Percentiles rank a stretch among this genome's conserved stretches.
Evolutionary conservation across 1,284 basidiomycete species (phyloP).

Genomic region (Lentinula novae-zelandiae): DNA sequence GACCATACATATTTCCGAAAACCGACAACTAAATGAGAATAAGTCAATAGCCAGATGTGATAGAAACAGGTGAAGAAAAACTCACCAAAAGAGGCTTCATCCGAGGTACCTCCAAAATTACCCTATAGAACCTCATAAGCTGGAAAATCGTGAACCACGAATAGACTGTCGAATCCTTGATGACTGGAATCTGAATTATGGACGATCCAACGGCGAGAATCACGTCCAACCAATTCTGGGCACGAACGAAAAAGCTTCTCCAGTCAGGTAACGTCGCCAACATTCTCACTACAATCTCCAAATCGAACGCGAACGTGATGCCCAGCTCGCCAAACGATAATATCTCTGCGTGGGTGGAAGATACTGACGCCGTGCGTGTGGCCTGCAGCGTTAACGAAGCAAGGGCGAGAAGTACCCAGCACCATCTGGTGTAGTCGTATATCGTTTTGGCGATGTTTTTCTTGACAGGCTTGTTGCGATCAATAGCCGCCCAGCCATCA

Average conservation of each 20-base stretch:
- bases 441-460: slow-evolving; percentile 49
- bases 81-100: slow-evolving; percentile 79
- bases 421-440: slow-evolving; percentile 63
- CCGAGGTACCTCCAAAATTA: slow-evolving; percentile 85
- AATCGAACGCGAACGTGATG: slow-evolving; percentile 83
- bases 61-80: slow-evolving; percentile 1
- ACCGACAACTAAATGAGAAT: slow-evolving; percentile 63
- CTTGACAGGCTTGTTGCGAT: slow-evolving; percentile 38
- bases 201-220: slow-evolving; percentile 78
- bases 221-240: slow-evolving; percentile 76
- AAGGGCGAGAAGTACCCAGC: slow-evolving; percentile 79
- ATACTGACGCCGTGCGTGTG: slow-evolving; percentile 60
- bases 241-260: slow-evolving; percentile 70
- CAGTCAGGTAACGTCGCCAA: slow-evolving; percentile 78
- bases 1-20: slow-evolving; percentile 89
- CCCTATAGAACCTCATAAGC: slow-evolving; percentile 87
- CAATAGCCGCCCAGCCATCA: slow-evolving; percentile 54
- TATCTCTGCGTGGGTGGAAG: slow-evolving; percentile 40
- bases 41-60: neutral
- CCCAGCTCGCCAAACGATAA: slow-evolving; percentile 72
- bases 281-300: slow-evolving; percentile 84
- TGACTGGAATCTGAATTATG: slow-evolving; percentile 84
- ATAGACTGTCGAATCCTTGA: slow-evolving; percentile 67
- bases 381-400: slow-evolving; percentile 78
- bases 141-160: slow-evolving; percentile 94